Base-by-base conservation (phyloP, 2,329 filamentous ascomycete genomes). In the Trichoderma brevicompactum region DNA sequence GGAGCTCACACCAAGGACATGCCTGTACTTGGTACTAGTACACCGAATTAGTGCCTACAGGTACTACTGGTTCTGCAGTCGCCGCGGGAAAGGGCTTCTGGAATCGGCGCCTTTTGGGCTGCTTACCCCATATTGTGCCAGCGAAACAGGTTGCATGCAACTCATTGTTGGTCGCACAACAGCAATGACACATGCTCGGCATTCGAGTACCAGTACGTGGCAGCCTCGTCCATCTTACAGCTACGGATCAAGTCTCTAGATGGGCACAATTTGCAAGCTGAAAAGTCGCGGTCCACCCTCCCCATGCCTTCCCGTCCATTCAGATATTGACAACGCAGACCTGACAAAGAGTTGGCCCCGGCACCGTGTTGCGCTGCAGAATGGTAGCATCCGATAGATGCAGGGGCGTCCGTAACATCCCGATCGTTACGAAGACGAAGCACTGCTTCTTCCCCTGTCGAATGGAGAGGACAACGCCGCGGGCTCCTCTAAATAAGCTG, bases 311-410 rank as follows among this genome's bases (percentile, higher is more conserved):
- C 36, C 46, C 56, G 59, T 44, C 59, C 59, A 62, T 52, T 62
- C 49, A 62, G 28, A 52, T 28, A 23, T 15, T 54, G 59, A 62
- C 59, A 62, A 62, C 59, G 59, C 59, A 62, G 49, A 52, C 44
- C 3, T 48, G 34, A 60, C 32, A 12, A 12, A 17, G 44, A 44
- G 15, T 32, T 17, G 53, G 9, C 28, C 48, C 49, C 43, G 43
- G 55, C 41, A 59, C 40, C 28, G 23, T 32, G 17, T 54, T 62
- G 49, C 49, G 59, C 59, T 62, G 59, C 59, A 62, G 52, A 54
- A 6, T 41, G 52, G 52, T 54, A 40, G 52, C 38, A 54, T 54
- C 52, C 36, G 52, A 40, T 17, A 54, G 49, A 62, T 34, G 59
- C 59, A 62, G 59, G 59, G 59, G 59, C 48, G 12, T 36, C n/a